Base-by-base conservation (phyloP, 129 eudicot genomes). In the Dittrichia graveolens region DNA sequence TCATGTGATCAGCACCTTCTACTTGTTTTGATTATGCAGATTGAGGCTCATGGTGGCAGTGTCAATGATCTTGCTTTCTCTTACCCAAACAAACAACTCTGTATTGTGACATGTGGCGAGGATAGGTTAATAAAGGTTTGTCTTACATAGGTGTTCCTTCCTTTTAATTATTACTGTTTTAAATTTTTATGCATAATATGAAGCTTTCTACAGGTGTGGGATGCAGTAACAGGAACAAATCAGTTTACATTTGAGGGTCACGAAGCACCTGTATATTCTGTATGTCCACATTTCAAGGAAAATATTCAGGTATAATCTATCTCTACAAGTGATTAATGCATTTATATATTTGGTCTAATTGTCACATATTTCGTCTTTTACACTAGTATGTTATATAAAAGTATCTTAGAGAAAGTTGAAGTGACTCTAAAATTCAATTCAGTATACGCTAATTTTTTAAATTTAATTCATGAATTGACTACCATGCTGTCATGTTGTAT, bases 11-110 rank as follows among this genome's bases (percentile, higher is more conserved):
- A 24, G 16, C 11, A 52, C 34, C 8, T 6, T 45, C 18, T 45
- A 14, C 6, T 46, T 34, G 39, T 72, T 50, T 24, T 54, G 39
- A 12, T 61, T 45, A 45, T 83, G 45, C 88, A 92, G 98, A 85
- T 92, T 83, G 98, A 92, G 68, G 98, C 98, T 73, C 98, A 92
- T 81, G 85, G 69, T 81, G 98, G 98, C 61, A 92, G 91, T 73
- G 98, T 92, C 38, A 89, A 83, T 72, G 98, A 92, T 78, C 88
- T 92, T 76, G 89, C 98, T 50, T 92, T 92, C 80, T 81, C 95
- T 72, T 84, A 81, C 61, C 95, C 96, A 14, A 87, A 85, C 76
- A 89, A 89, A 79, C 97, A 89, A 80, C 86, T 92, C 24, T 84
- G 88, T 62, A 59, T 92, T 24, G 84, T 92, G 65, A 92, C 98